A percentile compares a stretch with the other conserved stretches of the same genome.
These are phyloP conservation scores for Medicago lupulina DNA, from an alignment of 306 rosid genomes.

Conservation along the genomic window DNA sequence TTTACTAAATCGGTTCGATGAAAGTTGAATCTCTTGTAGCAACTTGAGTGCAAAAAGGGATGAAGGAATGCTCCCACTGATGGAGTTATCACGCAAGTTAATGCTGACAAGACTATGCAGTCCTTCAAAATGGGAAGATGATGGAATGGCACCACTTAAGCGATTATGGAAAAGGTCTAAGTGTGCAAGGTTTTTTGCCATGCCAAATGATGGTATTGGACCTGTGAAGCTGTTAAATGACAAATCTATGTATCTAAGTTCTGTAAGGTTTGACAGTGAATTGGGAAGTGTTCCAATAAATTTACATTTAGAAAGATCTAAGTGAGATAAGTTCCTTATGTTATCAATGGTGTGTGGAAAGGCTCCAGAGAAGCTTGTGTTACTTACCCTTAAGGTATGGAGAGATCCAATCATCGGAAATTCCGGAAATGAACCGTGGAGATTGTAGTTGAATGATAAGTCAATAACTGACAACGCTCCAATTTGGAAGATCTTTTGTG, in stretches of 20 bases:
- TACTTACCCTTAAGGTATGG: conserved; percentile 6
- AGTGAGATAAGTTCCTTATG: conserved; percentile 31
- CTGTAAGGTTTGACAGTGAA: conserved; percentile 45
- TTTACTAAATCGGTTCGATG: conserved; percentile 46
- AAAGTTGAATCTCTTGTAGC: conserved; percentile 39
- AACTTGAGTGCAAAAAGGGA: conserved; percentile 44
- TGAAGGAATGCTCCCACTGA: conserved; percentile 51
- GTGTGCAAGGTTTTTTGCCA: conserved; percentile 32
- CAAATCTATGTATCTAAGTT: conserved; percentile 45
- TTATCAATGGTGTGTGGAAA: conserved; percentile 38
- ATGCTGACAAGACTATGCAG: conserved; percentile 34
- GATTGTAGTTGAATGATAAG: conserved; percentile 34
- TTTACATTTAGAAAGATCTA: conserved; percentile 38
- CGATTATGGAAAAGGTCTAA: conserved; percentile 51
- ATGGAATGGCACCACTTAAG: conserved; percentile 43
- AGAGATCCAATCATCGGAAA: conserved; percentile 39
- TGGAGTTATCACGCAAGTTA: conserved; percentile 21
- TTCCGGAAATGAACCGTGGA: conserved; percentile 46
- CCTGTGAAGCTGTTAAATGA: conserved; percentile 46
- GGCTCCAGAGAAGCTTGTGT: conserved; percentile 46
- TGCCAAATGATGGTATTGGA: conserved; percentile 47
- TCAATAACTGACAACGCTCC: conserved; percentile 40
- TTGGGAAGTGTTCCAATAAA: conserved; percentile 46
- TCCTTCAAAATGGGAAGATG: conserved; percentile 45
- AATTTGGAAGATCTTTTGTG: conserved; percentile 36